A percentile compares a stretch with the other conserved stretches of the same genome.
phyloP scores from a whole-genome alignment of 2,329 filamentous ascomycete species.

The Aspergillus tanneri region DNA sequence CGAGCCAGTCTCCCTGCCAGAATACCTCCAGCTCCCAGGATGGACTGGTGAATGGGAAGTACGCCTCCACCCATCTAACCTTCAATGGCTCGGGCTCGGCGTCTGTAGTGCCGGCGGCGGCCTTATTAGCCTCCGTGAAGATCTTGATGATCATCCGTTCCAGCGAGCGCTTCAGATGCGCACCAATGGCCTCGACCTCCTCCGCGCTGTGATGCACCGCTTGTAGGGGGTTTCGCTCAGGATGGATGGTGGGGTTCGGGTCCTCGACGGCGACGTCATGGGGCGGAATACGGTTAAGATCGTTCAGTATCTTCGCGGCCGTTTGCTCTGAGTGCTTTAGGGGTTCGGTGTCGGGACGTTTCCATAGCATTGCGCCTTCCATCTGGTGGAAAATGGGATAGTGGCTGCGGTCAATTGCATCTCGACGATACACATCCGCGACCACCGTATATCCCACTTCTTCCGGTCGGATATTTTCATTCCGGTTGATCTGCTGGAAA shows the following conservation, averaged over 20 bases:
- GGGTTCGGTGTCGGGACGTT: constrained; percentile 52
- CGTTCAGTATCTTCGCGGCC: constrained; percentile 63
- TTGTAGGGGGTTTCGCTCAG: constrained; percentile 81
- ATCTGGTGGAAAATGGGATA: constrained; percentile 99
- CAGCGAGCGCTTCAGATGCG: constrained; percentile 83
- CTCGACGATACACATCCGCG: constrained; percentile 91
- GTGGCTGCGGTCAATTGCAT: constrained; percentile 91
- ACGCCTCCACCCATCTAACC: constrained; percentile 93
- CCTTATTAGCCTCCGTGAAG: constrained; percentile 73
- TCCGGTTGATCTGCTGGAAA: constrained; percentile 65
- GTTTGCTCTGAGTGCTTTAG: constrained; percentile 43
- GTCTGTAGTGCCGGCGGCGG: constrained; percentile 59
- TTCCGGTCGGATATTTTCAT: constrained; percentile 34
- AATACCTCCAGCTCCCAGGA: constrained; percentile 96
- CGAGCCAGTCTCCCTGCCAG: constrained; percentile 93
- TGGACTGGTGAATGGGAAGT: constrained; percentile 94
- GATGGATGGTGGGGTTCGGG: constrained; percentile 73
- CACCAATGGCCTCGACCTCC: constrained; percentile 78
- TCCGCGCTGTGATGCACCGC: constrained; percentile 65
- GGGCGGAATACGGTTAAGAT: constrained; percentile 68
- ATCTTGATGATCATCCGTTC: constrained; percentile 89
- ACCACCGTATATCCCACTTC: constrained; percentile 79
- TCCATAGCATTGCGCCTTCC: constrained; percentile 92
- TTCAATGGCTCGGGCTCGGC: constrained; percentile 69
- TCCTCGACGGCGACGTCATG: constrained; percentile 80